Evolutionary conservation across 2,329 filamentous ascomycete genomes (phyloP).

Genomic region (Eutypella sp.): DNA sequence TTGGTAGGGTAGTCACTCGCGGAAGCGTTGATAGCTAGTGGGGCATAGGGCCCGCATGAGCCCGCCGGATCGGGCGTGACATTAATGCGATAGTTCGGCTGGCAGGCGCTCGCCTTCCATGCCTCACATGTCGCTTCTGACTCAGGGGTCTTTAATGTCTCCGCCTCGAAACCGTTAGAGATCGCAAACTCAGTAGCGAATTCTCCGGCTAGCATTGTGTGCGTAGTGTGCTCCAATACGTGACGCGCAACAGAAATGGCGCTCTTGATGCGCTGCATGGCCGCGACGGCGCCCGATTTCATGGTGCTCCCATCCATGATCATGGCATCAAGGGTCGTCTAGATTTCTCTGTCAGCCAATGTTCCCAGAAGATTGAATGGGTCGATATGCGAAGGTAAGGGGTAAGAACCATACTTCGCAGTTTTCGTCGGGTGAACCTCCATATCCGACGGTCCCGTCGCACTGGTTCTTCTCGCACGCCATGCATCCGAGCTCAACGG

Average conservation of each 20-base stretch:
- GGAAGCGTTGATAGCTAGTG: constrained; percentile 19
- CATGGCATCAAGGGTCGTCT: constrained; percentile 54
- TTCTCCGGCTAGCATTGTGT: constrained; percentile 49
- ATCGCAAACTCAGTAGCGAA: constrained; percentile 49
- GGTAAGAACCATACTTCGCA: constrained; percentile 36
- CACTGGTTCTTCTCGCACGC: constrained; percentile 49
- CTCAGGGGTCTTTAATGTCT: constrained; percentile 37
- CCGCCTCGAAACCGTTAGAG: constrained; percentile 43
- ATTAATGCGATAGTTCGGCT: constrained; percentile 46
- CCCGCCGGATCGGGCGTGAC: constrained; percentile 37
- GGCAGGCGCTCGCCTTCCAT: constrained; percentile 39
- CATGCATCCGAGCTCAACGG: constrained; percentile 45
- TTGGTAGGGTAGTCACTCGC: constrained; percentile 11
- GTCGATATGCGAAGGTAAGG: not conserved
- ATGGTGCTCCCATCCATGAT: constrained; percentile 52
- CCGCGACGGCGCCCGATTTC: constrained; percentile 49
- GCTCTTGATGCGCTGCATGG: constrained; percentile 41
- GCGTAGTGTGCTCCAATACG: constrained; percentile 46
- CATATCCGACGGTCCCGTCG: constrained; percentile 50
- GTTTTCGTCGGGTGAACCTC: constrained; percentile 49
- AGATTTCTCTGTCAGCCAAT: not conserved
- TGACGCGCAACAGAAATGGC: constrained; percentile 46
- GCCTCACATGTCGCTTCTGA: constrained; percentile 35
- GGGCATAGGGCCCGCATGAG: constrained; percentile 45
- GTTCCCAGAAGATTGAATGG: not conserved